phyloP scores from a whole-genome alignment of 1,284 basidiomycete species.

The Marasmius tenuissimus region DNA sequence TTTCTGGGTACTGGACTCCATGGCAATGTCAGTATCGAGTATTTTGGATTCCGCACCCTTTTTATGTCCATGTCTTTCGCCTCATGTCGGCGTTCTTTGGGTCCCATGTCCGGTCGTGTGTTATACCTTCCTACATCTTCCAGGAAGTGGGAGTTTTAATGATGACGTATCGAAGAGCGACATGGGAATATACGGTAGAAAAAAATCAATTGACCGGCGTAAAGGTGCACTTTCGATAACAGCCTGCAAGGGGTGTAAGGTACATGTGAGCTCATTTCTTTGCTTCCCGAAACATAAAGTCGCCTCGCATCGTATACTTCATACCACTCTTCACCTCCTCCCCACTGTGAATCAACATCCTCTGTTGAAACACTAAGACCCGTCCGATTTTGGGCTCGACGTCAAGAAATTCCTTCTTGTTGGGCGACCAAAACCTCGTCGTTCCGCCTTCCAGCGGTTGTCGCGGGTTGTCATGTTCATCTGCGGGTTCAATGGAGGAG shows the following conservation, averaged over 20 bases:
- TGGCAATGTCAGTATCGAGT: too few species aligned
- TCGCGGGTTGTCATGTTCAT: background rate
- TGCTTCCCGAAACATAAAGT: conserved; percentile 30
- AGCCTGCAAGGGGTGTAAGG: background rate
- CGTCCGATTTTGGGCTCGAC: conserved; percentile 34
- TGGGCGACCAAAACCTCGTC: conserved; percentile 38
- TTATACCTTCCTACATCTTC: too few species aligned
- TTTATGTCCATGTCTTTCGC: too few species aligned
- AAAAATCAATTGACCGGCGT: background rate
- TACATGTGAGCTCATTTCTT: background rate
- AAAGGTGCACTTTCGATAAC: background rate
- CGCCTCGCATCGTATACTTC: conserved; percentile 39
- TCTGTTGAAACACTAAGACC: conserved; percentile 40
- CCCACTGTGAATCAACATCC: conserved; percentile 41
- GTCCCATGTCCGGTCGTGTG: too few species aligned
- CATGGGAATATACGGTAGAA: too few species aligned
- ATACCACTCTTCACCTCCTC: conserved; percentile 33
- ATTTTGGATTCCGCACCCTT: too few species aligned
- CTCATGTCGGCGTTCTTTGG: too few species aligned
- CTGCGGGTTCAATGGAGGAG: background rate
- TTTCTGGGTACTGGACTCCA: too few species aligned
- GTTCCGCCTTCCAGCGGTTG: conserved; percentile 29
- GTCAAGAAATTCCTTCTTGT: conserved; percentile 35
- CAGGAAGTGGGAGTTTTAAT: too few species aligned
- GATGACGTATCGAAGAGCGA: too few species aligned